Evolutionary conservation across 2,329 filamentous ascomycete genomes (phyloP).

Genomic region (Colletotrichum tropicale): DNA sequence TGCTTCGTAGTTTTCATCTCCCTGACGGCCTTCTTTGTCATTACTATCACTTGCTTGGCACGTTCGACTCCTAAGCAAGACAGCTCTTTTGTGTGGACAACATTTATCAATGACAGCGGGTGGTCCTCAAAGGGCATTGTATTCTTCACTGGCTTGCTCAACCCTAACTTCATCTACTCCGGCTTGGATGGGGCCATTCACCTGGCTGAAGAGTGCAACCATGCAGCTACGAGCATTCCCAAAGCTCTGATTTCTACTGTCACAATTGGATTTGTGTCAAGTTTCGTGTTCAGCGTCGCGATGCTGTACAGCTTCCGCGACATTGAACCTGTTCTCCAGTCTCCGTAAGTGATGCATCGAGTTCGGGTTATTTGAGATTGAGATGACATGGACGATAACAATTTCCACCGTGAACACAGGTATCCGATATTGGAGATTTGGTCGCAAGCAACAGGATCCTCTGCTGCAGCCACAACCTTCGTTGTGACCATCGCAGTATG

Average conservation of each 20-base stretch:
- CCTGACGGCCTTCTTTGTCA: slow-evolving; percentile 28
- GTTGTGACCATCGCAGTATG: not conserved
- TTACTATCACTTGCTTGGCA: slow-evolving; percentile 32
- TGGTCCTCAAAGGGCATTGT: slow-evolving; percentile 32
- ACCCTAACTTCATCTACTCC: slow-evolving; percentile 39
- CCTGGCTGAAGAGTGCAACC: slow-evolving; percentile 39
- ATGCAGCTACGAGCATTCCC: slow-evolving; percentile 33
- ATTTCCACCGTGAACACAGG: fast-evolving
- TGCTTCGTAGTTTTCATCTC: not conserved
- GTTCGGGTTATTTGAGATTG: fast-evolving
- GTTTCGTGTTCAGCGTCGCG: slow-evolving; percentile 32
- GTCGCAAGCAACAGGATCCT: not conserved
- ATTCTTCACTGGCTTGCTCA: slow-evolving; percentile 42
- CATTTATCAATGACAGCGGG: slow-evolving; percentile 30
- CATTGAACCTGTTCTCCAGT: slow-evolving; percentile 15
- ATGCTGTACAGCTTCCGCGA: slow-evolving; percentile 28
- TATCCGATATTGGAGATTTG: slow-evolving; percentile 10
- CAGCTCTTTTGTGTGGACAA: slow-evolving; percentile 30
- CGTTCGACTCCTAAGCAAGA: slow-evolving; percentile 4
- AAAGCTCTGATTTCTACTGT: slow-evolving; percentile 35
- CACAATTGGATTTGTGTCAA: slow-evolving; percentile 35
- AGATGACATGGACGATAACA: fast-evolving
- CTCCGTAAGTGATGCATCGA: not conserved
- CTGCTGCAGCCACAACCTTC: not conserved
- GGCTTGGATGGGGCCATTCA: slow-evolving; percentile 40